A percentile compares a stretch with the other conserved stretches of the same genome.
Conservation (phyloP, 1,139 yeast genomes). For the Pichia inconspicua region DNA sequence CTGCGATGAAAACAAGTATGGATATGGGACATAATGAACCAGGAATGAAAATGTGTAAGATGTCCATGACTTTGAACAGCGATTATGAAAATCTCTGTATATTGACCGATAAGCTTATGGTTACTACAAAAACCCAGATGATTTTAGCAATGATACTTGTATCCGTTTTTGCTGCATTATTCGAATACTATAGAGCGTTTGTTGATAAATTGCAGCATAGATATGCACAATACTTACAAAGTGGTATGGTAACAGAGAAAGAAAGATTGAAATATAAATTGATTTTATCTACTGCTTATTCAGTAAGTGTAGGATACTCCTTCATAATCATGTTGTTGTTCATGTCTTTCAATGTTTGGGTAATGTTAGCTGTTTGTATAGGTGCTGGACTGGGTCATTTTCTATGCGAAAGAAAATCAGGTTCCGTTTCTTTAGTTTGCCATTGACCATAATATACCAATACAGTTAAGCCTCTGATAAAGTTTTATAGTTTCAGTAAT, state of each 20-base stretch:
- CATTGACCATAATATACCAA: conserved; percentile 15
- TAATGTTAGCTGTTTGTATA: conserved; percentile 27
- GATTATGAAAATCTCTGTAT: conserved; percentile 29
- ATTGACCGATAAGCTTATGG: conserved; percentile 24
- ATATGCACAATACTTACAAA: conserved; percentile 13
- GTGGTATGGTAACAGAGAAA: conserved; percentile 10
- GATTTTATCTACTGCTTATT: conserved; percentile 21
- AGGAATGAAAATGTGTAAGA: conserved; percentile 25
- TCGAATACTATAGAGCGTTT: conserved; percentile 25
- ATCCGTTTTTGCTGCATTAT: conserved; percentile 20
- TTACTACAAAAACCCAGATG: conserved; percentile 20
- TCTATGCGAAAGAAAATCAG: conserved; percentile 17
- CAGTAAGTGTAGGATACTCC: conserved; percentile 26
- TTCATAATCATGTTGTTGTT: conserved; percentile 29
- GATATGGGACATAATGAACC: conserved; percentile 20
- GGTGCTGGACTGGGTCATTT: conserved; percentile 28
- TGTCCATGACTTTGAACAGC: conserved; percentile 28
- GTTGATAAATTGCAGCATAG: conserved; percentile 18
- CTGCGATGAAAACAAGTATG: not conserved
- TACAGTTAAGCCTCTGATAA: too few species aligned
- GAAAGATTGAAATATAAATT: conserved; percentile 16
- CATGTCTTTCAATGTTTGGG: conserved; percentile 30
- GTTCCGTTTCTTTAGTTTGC: conserved; percentile 19
- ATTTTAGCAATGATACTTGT: conserved; percentile 21
- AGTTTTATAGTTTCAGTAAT: not conserved